Base-by-base conservation (phyloP, 2,329 filamentous ascomycete species). In the Dichotomopilus funicola region DNA sequence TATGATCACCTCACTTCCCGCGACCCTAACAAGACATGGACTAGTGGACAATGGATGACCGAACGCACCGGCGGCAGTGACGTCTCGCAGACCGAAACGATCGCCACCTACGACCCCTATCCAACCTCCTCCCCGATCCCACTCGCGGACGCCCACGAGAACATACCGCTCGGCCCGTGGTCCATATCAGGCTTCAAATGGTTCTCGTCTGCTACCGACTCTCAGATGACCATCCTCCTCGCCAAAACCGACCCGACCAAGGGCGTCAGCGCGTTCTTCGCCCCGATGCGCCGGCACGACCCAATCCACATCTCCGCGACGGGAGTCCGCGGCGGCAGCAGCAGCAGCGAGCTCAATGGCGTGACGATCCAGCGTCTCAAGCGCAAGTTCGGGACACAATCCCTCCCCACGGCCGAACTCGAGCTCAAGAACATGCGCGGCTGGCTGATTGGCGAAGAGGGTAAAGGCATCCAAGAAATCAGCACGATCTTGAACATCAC, bases 31-130 rank as follows among this genome's bases (percentile, higher is more conserved):
- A 61, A 69, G 13, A 79, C 81, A 0, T 89, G 86, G 86, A 89
- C 85, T 0, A 86, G 80, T 42, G 86, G 86, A 0, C 86, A 89
- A 66, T 89, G 87, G 86, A 89, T 89, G 86, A 89, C 86, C 0
- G 86, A 89, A 62, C 75, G 86, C 2, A 75, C 77, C 0, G 86
- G 86, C 1, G 86, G 86, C 0, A 87, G 83, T 59, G 86, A 89
- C 63, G 83, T 89, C 1, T 82, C 81, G 3, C 75, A 78, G 40
- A 87, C 83, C 0, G 86, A 89, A 68, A 89, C 86, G 0, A 69
- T 79, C 4, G 83, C 84, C 3, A 68, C 58, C 13, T 63, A 63
- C 55, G 33, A 60, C 27, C 64, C 65, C 5, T 58, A 54, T 12
- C 63, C 64, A 0, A 46, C 62, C 10, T 54, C 56, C 10, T 58